Base-by-base conservation (phyloP, 345 rosid species). In the Iberis pinnata region DNA sequence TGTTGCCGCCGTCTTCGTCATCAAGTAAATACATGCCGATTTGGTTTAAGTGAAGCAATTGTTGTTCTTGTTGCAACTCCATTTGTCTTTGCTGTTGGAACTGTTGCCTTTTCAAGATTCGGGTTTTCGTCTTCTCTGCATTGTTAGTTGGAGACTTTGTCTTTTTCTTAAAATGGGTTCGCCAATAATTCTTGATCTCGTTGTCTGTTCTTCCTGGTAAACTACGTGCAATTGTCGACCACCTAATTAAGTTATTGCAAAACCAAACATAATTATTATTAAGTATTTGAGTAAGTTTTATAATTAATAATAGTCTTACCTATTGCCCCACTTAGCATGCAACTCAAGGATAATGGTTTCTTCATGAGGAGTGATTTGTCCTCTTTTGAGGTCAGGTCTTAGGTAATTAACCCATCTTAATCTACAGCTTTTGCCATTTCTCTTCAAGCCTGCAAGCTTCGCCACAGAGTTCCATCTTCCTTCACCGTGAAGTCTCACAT, bases 401-500 rank as follows among this genome's bases (percentile, higher is more conserved):
- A 89, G 24, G 67, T 89, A 89, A 61, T 89, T 89, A 60, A 89
- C 95, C 97, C 97, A 89, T 64, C 97, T 85, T 73, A 89, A 42
- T 47, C 97, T 83, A 43, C 95, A 89, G 48, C 97, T 89, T 70
- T 89, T 85, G 7, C 97, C 97, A 66, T 89, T 83, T 74, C 95
- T 89, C 52, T 80, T 89, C 67, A 89, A 63, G 64, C 97, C 95
- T 13, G 89, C 77, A 33, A 85, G 89, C 73, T 77, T 81, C 12
- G 97, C 81, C 19, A 88, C 97, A 68, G 92, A 81, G 74, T 81
- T 85, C 97, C 97, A 88, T 65, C 97, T 67, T 6, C 97, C 95
- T 76, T 88, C 95, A 4, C 93, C 97, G 49, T 89, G 95, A 45
- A 73, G 9, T 54, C 70, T 63, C 17, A 89, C 93, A 66, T 89